Base-by-base conservation (phyloP, 164 flowering plant genomes). In the Magnolia sinica region DNA sequence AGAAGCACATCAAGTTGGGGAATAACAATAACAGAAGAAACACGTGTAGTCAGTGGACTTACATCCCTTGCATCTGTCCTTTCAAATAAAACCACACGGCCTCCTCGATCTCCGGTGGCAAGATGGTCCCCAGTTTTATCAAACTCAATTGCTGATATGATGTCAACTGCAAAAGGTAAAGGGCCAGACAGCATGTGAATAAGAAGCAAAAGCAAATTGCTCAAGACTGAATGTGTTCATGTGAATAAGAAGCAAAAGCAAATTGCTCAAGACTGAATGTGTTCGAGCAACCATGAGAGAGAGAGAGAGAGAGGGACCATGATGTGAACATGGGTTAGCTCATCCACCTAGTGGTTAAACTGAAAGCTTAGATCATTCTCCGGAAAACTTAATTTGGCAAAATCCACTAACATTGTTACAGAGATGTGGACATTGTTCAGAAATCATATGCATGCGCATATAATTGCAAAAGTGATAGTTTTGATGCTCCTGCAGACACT, bases 31-130 rank as follows among this genome's bases (percentile, higher is more conserved):
- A 10, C 23, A 65, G 19, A 29, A 61, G 13, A 50, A 75, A 49
- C 22, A 72, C 8, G 64, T 10, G 59, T 1, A 27, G 20, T 1
- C 52, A 45, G 7, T 45, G 63, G 68, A 83, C 89, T 8, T 70
- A 91, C 97, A 86, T 91, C 97, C 77, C 88, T 92, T 50, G 83
- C 81, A 84, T 96, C 97, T 37, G 98, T 94, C 83, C 98, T 87
- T 82, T 96, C 99, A 86, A 96, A 96, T 78, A 96, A 88, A 68
- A 96, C 98, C 70, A 93, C 98, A 64, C 98, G 88, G 19, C 99
- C 99, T 64, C 99, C 99, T 80, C 99, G 97, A 76, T 96, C 98
- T 78, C 99, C 99, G 77, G 98, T 94, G 68, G 99, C 98, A 82
- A 96, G 97, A 82, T 96, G 98, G 76, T 91, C 93, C 68, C 99